Base-by-base conservation (phyloP, 768 basidiomycete species). In the Tylopilus plumbeoviolaceoides region DNA sequence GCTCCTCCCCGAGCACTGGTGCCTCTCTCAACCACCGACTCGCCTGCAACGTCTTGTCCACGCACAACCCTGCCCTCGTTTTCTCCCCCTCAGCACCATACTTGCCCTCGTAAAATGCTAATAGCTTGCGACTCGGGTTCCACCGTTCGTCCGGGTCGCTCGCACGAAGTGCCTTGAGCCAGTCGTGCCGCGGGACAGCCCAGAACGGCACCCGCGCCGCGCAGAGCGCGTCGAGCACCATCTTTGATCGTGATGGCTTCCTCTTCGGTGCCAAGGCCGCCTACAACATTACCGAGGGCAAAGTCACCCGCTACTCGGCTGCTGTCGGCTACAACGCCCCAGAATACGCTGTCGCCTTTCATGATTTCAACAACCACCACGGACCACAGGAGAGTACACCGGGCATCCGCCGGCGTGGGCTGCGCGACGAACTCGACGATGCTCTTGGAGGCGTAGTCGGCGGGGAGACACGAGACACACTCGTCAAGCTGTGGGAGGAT, bases 171-270 rank as follows among this genome's bases (percentile, higher is more conserved):
- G 48, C 61, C 27, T 61, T 57, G 39, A 66, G 43, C 64, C 64
- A 66, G 20, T 68, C 59, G 3, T 42, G 59, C 9, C 54, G 57
- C 1, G 61, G 52, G n/a, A 68, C 31, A 0, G 48, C 2, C 41
- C 52, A 58, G n/a, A 66, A 66, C 21, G 66, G 48, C 14, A 80
- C 56, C 0, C 73, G 73, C 3, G 73, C 70, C 2, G 53, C 25
- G 5, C 65, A 58, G 20, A 82, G 71, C 4, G 69, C 68, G 9
- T 60, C 61, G 17, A 81, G 71, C 74, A 81, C 91, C 56, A 95
- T 95, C 62, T 66, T 95, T 59, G 95, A 94, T 61, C 95, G 94
- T 65, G 93, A 98, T 65, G 97, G 97, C 54, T 92, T 98, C 88
- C 89, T 98, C 55, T 75, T 95, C 54, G 97, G 97, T 78, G 91